Base-by-base conservation (phyloP, 768 basidiomycete genomes). In the Agaricus bisporus region DNA sequence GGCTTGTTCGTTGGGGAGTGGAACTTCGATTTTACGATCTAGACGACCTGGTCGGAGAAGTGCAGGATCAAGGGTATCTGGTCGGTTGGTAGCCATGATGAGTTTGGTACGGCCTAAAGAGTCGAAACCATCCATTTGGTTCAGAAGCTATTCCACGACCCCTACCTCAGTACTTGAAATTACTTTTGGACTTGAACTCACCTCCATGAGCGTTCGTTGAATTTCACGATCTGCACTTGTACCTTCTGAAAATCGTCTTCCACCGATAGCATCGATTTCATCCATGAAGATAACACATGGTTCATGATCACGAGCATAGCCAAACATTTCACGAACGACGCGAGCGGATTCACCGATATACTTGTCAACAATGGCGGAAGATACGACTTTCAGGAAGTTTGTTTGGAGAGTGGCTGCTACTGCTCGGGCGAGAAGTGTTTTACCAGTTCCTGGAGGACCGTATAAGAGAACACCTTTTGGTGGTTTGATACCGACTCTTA, bases 71-170 rank as follows among this genome's bases (percentile, higher is more conserved):
- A 98, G 82, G 1, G 95, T 98, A 68, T 99, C 97, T 0, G 97
- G 97, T 64, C 97, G 80, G 75, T 98, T 99, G 22, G 97, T 99
- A n/a, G 97, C 97, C 92, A 98, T 98, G 68, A 99, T 99, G 49
- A 98, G 81, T 70, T 98, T 98, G 32, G 95, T 98, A 59, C 77
- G 78, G 42, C 97, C 97, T 26, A 99, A 76, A 14, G 95, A 93
- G 70, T 98, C 97, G 73, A 99, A 99, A 20, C 97, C 97, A 66
- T 99, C 97, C 93, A 99, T 97, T 71, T 98, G 95, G 65, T 98
- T 98, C 29, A 99, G 80, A 22, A 99, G 77, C 93, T 95, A 61
- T 14, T 39, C 15, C 44, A 10, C 11, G 2, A 32, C 56, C 2
- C 22, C 22, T 22, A 22, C 57, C 36, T 42, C 17, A 43, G 44